Evolutionary conservation across 352 stramenopile species (phyloP).

Genomic region (Globisporangium heterothallicum): DNA sequence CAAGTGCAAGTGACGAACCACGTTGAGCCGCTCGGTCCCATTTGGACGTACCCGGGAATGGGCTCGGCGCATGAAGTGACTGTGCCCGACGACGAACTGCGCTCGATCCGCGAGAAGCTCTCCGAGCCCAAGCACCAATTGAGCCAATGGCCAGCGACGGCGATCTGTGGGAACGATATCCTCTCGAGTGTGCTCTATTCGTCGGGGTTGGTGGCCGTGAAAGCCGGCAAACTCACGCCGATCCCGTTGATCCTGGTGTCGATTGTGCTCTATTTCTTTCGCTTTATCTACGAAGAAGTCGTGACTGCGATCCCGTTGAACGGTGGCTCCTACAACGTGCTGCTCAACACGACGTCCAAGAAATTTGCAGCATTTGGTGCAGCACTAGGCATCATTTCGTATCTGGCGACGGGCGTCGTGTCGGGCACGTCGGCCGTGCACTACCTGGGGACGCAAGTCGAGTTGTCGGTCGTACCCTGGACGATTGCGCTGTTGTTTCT

Average conservation of each 20-base stretch:
- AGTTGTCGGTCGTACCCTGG: conserved; percentile 19
- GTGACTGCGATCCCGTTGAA: conserved; percentile 82
- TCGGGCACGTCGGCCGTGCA: conserved; percentile 31
- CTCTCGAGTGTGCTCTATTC: conserved; percentile 71
- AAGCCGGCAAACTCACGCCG: conserved; percentile 66
- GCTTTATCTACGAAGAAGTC: conserved; percentile 81
- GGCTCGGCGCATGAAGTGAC: conserved; percentile 18
- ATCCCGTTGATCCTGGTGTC: conserved; percentile 65
- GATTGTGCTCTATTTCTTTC: conserved; percentile 38
- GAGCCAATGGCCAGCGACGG: conserved; percentile 66
- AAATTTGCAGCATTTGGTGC: conserved; percentile 66
- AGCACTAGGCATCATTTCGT: conserved; percentile 78
- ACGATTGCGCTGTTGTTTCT: conserved; percentile 47
- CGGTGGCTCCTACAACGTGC: conserved; percentile 83
- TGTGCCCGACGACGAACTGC: conserved; percentile 21
- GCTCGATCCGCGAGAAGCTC: conserved; percentile 19
- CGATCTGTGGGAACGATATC: conserved; percentile 87
- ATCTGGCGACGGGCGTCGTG: conserved; percentile 74
- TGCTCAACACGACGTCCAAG: conserved; percentile 86
- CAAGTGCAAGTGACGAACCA: conserved; percentile 18
- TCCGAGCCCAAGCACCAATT: conserved; percentile 30
- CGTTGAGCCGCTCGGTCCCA: conserved; percentile 2
- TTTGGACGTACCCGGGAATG: conserved; percentile 26
- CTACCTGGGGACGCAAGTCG: conserved; percentile 32
- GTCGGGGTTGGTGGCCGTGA: conserved; percentile 32